These are phyloP conservation scores for Spathaspora hagerdaliae DNA, from an alignment of 805 yeast species.

Conservation along the genomic window DNA sequence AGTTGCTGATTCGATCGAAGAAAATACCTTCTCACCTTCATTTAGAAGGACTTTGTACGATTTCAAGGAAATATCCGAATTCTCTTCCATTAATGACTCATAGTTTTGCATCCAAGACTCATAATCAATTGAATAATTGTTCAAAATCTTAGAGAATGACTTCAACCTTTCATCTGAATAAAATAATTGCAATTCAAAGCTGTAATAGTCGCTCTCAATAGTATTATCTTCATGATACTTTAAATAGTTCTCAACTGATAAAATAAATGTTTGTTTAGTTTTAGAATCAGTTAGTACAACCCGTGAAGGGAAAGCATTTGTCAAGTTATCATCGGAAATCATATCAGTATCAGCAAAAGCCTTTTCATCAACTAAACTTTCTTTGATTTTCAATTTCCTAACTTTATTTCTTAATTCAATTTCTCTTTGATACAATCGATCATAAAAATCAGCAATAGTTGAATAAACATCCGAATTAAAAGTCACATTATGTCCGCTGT, in stretches of 20 bases:
- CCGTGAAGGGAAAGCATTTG: constrained; percentile 52
- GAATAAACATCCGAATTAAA: constrained; percentile 34
- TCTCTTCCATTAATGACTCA: constrained; percentile 33
- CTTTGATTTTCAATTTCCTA: constrained; percentile 20
- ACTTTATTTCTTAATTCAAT: constrained; percentile 36
- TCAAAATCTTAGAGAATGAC: constrained; percentile 30
- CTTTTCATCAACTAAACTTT: constrained; percentile 29
- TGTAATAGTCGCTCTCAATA: background rate
- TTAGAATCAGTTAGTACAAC: constrained; percentile 33
- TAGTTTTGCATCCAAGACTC: constrained; percentile 50
- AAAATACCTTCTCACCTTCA: constrained; percentile 55
- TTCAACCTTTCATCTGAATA: constrained; percentile 52
- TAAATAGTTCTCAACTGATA: constrained; percentile 29
- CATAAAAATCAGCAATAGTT: constrained; percentile 29
- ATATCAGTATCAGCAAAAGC: constrained; percentile 28
- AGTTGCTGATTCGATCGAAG: constrained; percentile 28
- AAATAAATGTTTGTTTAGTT: constrained; percentile 26
- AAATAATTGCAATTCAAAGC: constrained; percentile 41
- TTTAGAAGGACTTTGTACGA: constrained; percentile 38
- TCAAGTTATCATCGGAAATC: constrained; percentile 52
- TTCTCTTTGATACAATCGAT: constrained; percentile 38
- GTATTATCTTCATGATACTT: constrained; percentile 11
- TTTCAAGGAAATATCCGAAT: constrained; percentile 45
- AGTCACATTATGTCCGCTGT: constrained; percentile 22
- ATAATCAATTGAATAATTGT: constrained; percentile 42